phyloP scores from a whole-genome alignment of 2,329 filamentous ascomycete species.

The Mariannaea elegans region DNA sequence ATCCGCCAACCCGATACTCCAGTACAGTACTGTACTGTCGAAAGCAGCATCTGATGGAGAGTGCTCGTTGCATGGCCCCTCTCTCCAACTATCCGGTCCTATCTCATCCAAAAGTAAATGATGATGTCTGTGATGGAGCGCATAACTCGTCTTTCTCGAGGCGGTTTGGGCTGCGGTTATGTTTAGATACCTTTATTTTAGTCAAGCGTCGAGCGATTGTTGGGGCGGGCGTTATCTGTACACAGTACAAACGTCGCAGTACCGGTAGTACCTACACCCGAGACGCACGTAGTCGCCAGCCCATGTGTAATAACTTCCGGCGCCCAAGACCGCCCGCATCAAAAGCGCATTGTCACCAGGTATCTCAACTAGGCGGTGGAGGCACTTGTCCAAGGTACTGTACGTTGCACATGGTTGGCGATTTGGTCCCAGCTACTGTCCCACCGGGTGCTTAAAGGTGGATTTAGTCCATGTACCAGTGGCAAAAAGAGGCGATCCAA shows the following conservation, averaged over 20 bases:
- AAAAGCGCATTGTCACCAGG: too few species aligned
- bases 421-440: constrained; percentile 2
- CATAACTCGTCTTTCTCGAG: background rate
- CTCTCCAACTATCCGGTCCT: background rate
- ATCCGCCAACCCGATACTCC: constrained; percentile 14
- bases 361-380: too few species aligned
- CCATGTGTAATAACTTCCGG: background rate
- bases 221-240: background rate
- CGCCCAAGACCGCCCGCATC: background rate
- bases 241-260: background rate
- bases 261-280: background rate
- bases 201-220: background rate
- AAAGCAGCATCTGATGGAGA: too few species aligned
- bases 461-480: constrained; percentile 17
- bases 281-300: constrained; percentile 1
- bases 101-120: background rate
- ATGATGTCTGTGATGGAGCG: background rate
- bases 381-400: too few species aligned
- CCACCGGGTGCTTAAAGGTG: constrained; percentile 6
- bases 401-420: background rate
- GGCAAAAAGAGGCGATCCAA: constrained; percentile 21
- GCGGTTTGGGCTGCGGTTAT: background rate
- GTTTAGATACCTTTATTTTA: background rate
- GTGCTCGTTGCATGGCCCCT: too few species aligned
- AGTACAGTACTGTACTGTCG: too few species aligned